Conservation (phyloP, 352 stramenopile species). For the Aphanomyces cochlioides region DNA sequence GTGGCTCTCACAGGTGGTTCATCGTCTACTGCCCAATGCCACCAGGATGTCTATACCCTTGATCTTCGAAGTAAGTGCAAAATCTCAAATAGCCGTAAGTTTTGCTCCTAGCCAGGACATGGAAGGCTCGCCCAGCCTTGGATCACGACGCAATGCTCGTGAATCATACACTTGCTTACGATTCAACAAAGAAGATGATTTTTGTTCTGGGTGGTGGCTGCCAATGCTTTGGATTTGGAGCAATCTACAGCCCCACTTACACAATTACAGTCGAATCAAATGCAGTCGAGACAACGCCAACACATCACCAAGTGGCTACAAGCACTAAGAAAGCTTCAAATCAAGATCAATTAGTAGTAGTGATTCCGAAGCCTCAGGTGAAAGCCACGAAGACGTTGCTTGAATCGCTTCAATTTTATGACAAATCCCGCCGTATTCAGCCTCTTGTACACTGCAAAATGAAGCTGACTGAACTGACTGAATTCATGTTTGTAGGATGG, state of each 20-base stretch:
- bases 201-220: conserved; percentile 64
- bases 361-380: conserved; percentile 59
- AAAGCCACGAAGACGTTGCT: conserved; percentile 78
- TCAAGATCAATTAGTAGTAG: conserved; percentile 31
- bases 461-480: too few species aligned
- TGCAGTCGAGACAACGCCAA: background rate
- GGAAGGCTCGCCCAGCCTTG: background rate
- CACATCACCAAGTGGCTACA: background rate
- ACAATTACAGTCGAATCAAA: conserved; percentile 1
- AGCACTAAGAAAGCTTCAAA: background rate
- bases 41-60: conserved; percentile 33
- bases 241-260: conserved; percentile 63
- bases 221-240: conserved; percentile 81
- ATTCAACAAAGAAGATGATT: background rate
- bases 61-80: conserved; percentile 9
- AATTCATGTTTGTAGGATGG: too few species aligned
- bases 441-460: conserved; percentile 27
- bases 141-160: background rate
- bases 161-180: conserved; percentile 20
- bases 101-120: conserved; percentile 31
- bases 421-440: conserved; percentile 75
- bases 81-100: conserved; percentile 31
- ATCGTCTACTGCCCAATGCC: conserved; percentile 44
- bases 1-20: conserved; percentile 62
- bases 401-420: conserved; percentile 57